Conservation (phyloP, 1,284 basidiomycete genomes). For the Fomitopsis pinicola region DNA sequence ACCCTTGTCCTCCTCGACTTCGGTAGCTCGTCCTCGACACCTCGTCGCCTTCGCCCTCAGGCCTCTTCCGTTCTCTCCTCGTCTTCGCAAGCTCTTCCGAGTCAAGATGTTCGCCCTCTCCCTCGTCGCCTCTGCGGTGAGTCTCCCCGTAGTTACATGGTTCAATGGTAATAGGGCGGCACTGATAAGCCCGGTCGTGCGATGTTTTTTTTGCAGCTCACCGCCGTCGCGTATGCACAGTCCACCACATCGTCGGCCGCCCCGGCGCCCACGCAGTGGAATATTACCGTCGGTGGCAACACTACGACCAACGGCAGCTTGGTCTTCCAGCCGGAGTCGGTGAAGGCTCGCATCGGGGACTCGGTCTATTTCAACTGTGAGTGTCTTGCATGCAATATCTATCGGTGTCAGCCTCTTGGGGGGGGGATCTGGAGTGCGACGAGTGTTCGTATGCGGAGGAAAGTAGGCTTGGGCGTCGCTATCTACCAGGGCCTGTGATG, state of each 20-base stretch:
- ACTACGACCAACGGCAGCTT: constrained; percentile 36
- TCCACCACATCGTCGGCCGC: constrained; percentile 2
- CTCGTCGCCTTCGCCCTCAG: constrained; percentile 1
- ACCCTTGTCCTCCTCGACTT: neutral
- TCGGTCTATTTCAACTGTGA: constrained; percentile 53
- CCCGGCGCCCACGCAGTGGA: constrained; percentile 33
- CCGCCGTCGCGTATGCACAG: constrained; percentile 12
- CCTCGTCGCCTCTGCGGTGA: constrained; percentile 3
- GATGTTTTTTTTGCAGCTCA: constrained; percentile 11
- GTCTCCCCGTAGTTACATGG: neutral
- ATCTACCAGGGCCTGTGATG: too few species aligned
- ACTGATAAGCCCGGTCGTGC: neutral
- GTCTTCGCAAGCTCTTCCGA: constrained; percentile 2
- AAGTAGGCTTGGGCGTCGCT: too few species aligned
- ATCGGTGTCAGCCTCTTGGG: too few species aligned
- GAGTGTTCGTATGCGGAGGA: too few species aligned
- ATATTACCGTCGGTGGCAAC: constrained; percentile 45
- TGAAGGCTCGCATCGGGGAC: constrained; percentile 45
- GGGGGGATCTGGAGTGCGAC: too few species aligned
- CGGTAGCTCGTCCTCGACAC: neutral
- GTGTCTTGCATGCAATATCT: neutral
- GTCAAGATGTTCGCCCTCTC: constrained; percentile 7
- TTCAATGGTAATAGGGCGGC: neutral
- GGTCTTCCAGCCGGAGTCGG: constrained; percentile 43
- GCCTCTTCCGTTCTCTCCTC: neutral